A percentile compares a stretch with the other conserved stretches of the same genome.
These are phyloP conservation scores for Corymbia maculata DNA, from an alignment of 345 rosid genomes.

Conservation along the genomic window DNA sequence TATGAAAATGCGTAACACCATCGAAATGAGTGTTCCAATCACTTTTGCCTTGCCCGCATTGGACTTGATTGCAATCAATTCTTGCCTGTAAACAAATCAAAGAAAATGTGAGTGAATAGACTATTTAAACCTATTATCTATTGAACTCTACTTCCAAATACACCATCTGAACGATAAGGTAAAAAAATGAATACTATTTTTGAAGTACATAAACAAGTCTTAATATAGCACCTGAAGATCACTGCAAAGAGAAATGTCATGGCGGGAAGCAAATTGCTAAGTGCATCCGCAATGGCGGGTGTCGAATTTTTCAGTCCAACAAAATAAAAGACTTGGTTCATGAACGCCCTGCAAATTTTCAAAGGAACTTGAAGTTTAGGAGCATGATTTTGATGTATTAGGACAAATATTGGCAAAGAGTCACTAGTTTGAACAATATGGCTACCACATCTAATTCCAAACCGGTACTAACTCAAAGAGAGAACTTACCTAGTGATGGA, in stretches of 20 bases:
- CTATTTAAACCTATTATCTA: too few relatives aligned
- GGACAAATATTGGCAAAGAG: too few relatives aligned
- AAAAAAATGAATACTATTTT: too few relatives aligned
- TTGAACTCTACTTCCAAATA: too few relatives aligned
- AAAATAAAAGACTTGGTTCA: constrained; percentile 66
- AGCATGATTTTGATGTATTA: neutral
- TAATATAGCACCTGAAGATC: constrained; percentile 32
- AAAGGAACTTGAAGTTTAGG: neutral
- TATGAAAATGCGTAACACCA: too few relatives aligned
- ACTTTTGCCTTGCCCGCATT: constrained; percentile 34
- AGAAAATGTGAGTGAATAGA: neutral
- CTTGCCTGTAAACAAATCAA: neutral
- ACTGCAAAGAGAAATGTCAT: constrained; percentile 68
- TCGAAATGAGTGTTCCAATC: constrained; percentile 57
- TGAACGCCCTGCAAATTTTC: constrained; percentile 34
- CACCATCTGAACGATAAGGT: too few relatives aligned
- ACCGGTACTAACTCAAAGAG: too few relatives aligned
- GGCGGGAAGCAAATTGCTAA: constrained; percentile 69
- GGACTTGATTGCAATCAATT: neutral
- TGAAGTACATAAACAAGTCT: too few relatives aligned
- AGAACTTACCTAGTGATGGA: constrained; percentile 63
- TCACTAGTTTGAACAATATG: too few relatives aligned
- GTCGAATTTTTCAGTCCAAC: constrained; percentile 62
- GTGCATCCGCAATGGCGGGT: constrained; percentile 73
- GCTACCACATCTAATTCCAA: neutral